phyloP scores from a whole-genome alignment of 202 grass and related monocot species.

The Panicum hallii region DNA sequence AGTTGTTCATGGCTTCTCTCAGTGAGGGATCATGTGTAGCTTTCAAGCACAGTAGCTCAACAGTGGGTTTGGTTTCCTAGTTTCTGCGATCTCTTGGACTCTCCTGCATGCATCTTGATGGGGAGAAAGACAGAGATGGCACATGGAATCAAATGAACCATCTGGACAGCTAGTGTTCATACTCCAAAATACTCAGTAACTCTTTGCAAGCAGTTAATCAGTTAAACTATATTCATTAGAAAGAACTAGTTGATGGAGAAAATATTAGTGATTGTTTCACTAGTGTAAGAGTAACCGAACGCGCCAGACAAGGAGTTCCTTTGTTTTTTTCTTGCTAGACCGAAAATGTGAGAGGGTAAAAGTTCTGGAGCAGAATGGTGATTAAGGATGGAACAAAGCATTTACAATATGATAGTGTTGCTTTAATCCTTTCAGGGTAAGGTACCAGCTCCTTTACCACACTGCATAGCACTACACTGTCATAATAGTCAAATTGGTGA shows the following conservation, averaged over 20 bases:
- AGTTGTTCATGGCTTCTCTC: conserved; percentile 35
- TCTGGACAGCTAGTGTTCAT: conserved; percentile 15
- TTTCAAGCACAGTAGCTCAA: conserved; percentile 38
- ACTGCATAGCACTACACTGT: conserved; percentile 18
- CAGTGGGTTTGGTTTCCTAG: conserved; percentile 11
- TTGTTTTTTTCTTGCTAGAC: conserved; percentile 32
- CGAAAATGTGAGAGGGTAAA: not conserved
- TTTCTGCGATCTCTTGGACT: not conserved
- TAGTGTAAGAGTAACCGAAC: not conserved
- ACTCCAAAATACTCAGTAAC: not conserved
- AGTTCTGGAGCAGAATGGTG: not conserved
- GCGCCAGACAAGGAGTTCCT: conserved; percentile 15
- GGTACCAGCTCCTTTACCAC: conserved; percentile 36
- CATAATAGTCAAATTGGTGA: conserved; percentile 30
- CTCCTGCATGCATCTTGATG: conserved; percentile 32
- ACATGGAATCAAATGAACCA: conserved; percentile 17
- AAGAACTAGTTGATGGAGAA: not conserved
- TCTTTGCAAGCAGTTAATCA: conserved; percentile 21
- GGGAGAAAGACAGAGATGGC: not conserved
- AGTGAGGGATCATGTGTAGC: conserved; percentile 20
- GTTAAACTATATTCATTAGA: conserved; percentile 10
- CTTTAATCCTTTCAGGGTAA: conserved; percentile 50
- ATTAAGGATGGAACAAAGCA: conserved; percentile 35
- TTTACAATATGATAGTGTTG: conserved; percentile 36
- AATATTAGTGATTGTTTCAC: not conserved